Evolutionary conservation across 169 alveolate species (phyloP), one percentile per base, ranked within the genome.

Genomic region (Plasmodium billcollinsi): DNA sequence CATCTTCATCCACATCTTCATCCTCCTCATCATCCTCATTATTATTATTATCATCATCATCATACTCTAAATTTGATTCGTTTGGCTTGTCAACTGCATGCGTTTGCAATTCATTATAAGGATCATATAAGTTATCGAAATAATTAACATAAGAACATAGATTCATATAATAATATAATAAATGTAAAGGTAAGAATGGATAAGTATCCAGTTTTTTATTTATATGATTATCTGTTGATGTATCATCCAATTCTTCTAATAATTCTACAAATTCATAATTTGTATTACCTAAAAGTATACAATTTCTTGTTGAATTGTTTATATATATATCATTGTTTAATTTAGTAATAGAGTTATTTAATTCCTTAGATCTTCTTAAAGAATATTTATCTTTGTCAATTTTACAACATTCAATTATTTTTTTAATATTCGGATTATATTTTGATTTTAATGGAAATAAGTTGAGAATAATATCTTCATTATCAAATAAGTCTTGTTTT

Each of bases 321-420:
- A 86, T 86, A 63, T 86, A 86, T 61, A 86, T 73, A 73, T 86
- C 92, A 74, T 86, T 86, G 52, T 86, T 71, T n/a, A 86, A 50
- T 50, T 86, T 86, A 45, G 72, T 71, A 21, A 71, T 86, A 65
- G 71, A 86, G 33, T 86, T 86, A 49, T 86, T 86, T 72, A 86
- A 72, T 39, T 86, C 92, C 52, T 70, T 86, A 8, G 92, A 86
- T 62, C 71, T 86, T 61, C 50, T 86, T 43, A 86, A 73, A 12
- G 29, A 12, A 66, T 86, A 86, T 54, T 86, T 86, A 39, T 86
- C 88, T 54, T 86, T 86, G 49, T 86, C 92, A 6, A 86, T 26
- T 29, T 59, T 72, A 39, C 86, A 86, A 50, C 62, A 21, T 72
- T 86, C 88, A 11, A 86, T 86, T 8, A 86, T 49, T 86, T 72